phyloP scores from a whole-genome alignment of 2,329 filamentous ascomycete genomes.

The Scedosporium aurantiacum region DNA sequence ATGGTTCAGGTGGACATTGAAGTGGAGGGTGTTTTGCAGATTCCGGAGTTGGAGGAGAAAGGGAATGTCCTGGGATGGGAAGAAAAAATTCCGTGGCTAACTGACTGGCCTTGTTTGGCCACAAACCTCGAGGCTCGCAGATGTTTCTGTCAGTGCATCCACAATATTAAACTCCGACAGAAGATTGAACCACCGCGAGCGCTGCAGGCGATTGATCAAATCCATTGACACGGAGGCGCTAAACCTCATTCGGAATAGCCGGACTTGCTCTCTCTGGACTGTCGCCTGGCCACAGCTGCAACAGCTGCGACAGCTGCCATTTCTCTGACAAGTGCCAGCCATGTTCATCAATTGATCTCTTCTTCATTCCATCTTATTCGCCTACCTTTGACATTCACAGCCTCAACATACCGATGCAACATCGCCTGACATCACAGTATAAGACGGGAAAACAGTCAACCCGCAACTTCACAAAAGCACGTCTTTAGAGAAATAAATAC shows the following conservation, averaged over 20 bases:
- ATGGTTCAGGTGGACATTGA: constrained; percentile 2
- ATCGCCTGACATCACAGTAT: neutral
- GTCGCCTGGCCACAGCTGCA: too few relatives aligned
- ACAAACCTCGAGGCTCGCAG: neutral
- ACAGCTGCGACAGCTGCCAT: too few relatives aligned
- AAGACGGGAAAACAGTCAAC: neutral
- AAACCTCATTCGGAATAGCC: too few relatives aligned
- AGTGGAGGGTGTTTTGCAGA: neutral
- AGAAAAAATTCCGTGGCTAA: neutral
- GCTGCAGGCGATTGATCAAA: too few relatives aligned
- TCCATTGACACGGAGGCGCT: too few relatives aligned
- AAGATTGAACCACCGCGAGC: too few relatives aligned
- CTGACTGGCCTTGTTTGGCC: neutral
- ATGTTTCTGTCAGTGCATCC: too few relatives aligned
- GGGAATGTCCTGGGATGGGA: neutral
- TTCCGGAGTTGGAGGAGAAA: neutral
- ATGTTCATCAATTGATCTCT: neutral
- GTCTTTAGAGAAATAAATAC: too few relatives aligned
- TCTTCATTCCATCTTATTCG: neutral
- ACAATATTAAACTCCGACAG: too few relatives aligned
- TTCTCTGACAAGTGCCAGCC: too few relatives aligned
- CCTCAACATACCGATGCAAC: neutral
- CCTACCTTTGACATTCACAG: neutral
- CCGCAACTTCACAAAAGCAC: neutral
- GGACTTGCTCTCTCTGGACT: too few relatives aligned